phyloP scores from a whole-genome alignment of 2,329 filamentous ascomycete genomes.

The Apiospora marii region DNA sequence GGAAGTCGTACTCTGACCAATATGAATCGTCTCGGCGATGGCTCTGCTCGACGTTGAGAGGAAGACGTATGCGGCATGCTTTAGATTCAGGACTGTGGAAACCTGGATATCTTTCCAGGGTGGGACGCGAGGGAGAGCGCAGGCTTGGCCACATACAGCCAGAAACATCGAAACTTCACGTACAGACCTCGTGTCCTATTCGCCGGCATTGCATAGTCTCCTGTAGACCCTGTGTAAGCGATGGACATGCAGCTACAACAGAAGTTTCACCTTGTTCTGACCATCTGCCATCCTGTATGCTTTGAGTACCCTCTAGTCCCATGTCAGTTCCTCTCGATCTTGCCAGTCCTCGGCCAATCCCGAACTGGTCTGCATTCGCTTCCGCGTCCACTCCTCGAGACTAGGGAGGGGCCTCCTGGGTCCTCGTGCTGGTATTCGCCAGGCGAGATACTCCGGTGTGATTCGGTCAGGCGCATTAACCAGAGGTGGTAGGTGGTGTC shows the following conservation, averaged over 20 bases:
- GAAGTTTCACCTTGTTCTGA: constrained; percentile 52
- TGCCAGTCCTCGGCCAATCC: constrained; percentile 27
- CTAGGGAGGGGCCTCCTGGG: constrained; percentile 46
- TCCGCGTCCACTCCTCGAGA: constrained; percentile 38
- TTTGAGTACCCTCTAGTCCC: constrained; percentile 51
- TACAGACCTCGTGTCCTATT: constrained; percentile 38
- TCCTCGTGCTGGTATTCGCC: constrained; percentile 50
- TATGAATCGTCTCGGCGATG: constrained; percentile 40
- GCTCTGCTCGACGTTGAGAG: constrained; percentile 32
- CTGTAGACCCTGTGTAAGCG: constrained; percentile 41
- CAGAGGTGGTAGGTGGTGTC: constrained; percentile 52
- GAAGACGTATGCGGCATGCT: constrained; percentile 40
- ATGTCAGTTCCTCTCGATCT: constrained; percentile 34
- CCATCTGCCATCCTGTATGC: constrained; percentile 48
- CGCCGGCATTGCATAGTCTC: constrained; percentile 53
- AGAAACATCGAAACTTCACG: constrained; percentile 48
- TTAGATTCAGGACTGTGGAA: constrained; percentile 34
- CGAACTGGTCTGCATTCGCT: constrained; percentile 6
- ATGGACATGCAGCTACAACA: constrained; percentile 53
- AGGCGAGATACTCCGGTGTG: constrained; percentile 56
- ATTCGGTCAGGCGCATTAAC: constrained; percentile 67
- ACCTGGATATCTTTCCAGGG: background rate
- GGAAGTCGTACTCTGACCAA: constrained; percentile 66
- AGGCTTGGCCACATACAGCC: constrained; percentile 58
- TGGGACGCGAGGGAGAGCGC: constrained; percentile 51